phyloP scores from a whole-genome alignment of 768 basidiomycete species.

The Suillus fuscotomentosus region DNA sequence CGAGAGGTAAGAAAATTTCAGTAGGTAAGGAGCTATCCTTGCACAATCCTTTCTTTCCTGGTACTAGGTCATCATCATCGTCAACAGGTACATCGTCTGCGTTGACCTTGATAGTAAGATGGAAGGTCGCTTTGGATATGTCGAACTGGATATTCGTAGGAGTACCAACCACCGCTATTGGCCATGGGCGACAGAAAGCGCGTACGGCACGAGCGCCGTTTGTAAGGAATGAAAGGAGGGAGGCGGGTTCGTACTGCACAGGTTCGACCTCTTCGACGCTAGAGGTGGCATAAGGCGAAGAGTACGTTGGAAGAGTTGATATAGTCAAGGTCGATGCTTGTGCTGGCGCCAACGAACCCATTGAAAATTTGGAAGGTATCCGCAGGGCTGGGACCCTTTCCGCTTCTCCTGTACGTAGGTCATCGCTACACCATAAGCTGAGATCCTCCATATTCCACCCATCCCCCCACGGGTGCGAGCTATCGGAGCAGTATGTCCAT shows the following conservation, averaged over 20 bases:
- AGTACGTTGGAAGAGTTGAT: slow-evolving; percentile 18
- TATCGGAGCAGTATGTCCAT: slow-evolving; percentile 88
- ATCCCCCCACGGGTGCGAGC: slow-evolving; percentile 88
- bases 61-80: background rate
- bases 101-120: slow-evolving; percentile 61
- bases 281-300: slow-evolving; percentile 14
- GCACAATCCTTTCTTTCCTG: background rate
- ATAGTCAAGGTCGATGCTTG: slow-evolving; percentile 18
- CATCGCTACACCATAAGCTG: slow-evolving; percentile 82
- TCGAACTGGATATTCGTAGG: slow-evolving; percentile 73
- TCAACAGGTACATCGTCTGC: slow-evolving; percentile 47
- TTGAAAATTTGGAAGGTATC: background rate
- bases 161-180: slow-evolving; percentile 68
- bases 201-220: slow-evolving; percentile 83
- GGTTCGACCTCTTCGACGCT: background rate
- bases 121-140: slow-evolving; percentile 66
- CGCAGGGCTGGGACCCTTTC: background rate
- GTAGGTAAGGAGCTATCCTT: slow-evolving; percentile 52
- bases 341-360: slow-evolving; percentile 12
- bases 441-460: slow-evolving; percentile 97
- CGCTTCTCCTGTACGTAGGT: slow-evolving; percentile 37
- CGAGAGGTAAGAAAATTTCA: slow-evolving; percentile 87
- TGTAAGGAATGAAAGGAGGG: slow-evolving; percentile 61
- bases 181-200: slow-evolving; percentile 86
- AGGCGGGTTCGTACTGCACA: background rate